Evolutionary conservation across 2,329 filamentous ascomycete species (phyloP).

Genomic region (Podosphaera aphanis): DNA sequence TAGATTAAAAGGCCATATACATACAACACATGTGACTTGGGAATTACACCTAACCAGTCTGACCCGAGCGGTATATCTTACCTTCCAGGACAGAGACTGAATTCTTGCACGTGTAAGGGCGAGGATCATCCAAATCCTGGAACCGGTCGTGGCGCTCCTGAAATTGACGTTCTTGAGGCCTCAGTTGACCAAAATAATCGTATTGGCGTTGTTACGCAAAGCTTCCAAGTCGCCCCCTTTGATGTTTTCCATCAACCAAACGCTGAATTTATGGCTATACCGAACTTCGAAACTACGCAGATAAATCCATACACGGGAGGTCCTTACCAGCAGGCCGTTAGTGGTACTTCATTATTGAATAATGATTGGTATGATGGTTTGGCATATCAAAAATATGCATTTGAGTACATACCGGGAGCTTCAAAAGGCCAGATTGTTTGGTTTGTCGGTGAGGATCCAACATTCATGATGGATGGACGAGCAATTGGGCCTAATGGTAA

Average conservation of each 20-base stretch:
- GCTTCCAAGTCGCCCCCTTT: constrained; percentile 18
- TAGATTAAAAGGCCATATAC: constrained; percentile 20
- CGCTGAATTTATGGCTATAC: constrained; percentile 26
- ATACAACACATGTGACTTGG: constrained; percentile 30
- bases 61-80: constrained; percentile 38
- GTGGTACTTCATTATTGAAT: constrained; percentile 29
- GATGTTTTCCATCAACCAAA: constrained; percentile 26
- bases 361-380: constrained; percentile 30
- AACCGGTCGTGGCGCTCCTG: constrained; percentile 39
- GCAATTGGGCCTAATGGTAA: constrained; percentile 30
- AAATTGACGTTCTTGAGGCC: constrained; percentile 49
- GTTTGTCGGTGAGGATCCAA: constrained; percentile 27
- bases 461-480: constrained; percentile 26
- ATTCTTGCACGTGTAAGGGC: constrained; percentile 38
- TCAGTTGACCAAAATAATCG: constrained; percentile 18
- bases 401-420: constrained; percentile 28
- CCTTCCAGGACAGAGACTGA: constrained; percentile 44
- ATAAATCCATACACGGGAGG: constrained; percentile 30
- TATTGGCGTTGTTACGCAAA: constrained; percentile 18
- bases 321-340: constrained; percentile 30
- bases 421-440: constrained; percentile 22
- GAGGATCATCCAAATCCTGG: constrained; percentile 43
- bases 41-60: constrained; percentile 49
- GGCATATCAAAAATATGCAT: constrained; percentile 29
- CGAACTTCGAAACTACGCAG: constrained; percentile 23